These are phyloP conservation scores for Neonectria coccinea DNA, from an alignment of 2,329 filamentous ascomycete genomes.

Conservation along the genomic window DNA sequence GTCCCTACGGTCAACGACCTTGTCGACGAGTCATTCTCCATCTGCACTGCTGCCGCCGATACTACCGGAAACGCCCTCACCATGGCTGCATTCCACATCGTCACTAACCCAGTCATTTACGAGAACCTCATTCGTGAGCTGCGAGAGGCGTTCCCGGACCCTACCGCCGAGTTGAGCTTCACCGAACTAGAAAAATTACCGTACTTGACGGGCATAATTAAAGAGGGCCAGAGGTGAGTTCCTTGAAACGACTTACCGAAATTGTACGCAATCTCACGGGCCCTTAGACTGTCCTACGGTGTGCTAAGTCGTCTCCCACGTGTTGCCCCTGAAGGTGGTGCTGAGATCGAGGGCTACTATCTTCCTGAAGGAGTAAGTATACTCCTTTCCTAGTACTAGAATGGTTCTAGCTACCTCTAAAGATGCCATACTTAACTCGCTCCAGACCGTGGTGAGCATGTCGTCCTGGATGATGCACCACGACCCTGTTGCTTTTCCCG, in stretches of 20 bases:
- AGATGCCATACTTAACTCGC: background rate
- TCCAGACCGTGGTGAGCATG: slow-evolving; percentile 20
- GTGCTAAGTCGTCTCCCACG: slow-evolving; percentile 25
- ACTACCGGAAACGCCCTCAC: slow-evolving; percentile 23
- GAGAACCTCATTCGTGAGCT: slow-evolving; percentile 17
- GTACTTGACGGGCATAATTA: slow-evolving; percentile 22
- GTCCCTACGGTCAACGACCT: slow-evolving; percentile 11
- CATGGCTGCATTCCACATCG: slow-evolving; percentile 21
- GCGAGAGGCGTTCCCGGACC: slow-evolving; percentile 20
- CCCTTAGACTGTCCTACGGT: slow-evolving; percentile 20
- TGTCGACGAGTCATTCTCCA: slow-evolving; percentile 21
- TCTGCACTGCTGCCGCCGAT: slow-evolving; percentile 24
- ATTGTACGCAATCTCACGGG: background rate
- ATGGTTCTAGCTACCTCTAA: background rate
- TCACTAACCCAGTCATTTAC: slow-evolving; percentile 22
- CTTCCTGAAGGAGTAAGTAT: slow-evolving; percentile 15
- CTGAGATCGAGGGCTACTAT: slow-evolving; percentile 23
- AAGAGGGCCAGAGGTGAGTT: slow-evolving; percentile 24
- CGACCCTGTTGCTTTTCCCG: slow-evolving; percentile 11
- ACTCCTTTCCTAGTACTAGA: background rate
- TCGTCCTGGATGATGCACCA: slow-evolving; percentile 32
- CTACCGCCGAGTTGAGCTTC: slow-evolving; percentile 6
- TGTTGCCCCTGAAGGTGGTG: slow-evolving; percentile 16
- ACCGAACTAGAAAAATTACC: slow-evolving; percentile 20
- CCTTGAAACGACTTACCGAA: too few species aligned